Base-by-base conservation (phyloP, 1,284 basidiomycete genomes). In the Tylopilus sp. region DNA sequence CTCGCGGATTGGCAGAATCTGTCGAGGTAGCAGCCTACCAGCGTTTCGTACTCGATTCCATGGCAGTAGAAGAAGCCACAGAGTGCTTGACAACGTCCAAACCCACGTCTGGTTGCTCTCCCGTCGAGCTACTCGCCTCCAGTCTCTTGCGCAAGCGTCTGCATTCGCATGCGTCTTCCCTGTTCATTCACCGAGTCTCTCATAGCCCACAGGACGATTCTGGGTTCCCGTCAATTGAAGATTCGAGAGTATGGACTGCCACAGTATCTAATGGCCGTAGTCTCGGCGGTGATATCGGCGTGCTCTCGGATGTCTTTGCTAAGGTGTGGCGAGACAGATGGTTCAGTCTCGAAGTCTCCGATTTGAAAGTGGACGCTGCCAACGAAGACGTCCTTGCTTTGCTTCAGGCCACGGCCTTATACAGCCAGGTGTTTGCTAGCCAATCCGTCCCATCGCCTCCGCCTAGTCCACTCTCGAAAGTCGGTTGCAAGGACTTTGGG, bases 261-360 rank as follows among this genome's bases (percentile, higher is more conserved):
- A 79, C 79, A 0, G 64, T 86, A 36, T 73, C 76, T 18, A 80
- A 79, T 25, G 81, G 82, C 16, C 72, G 72, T 45, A 79, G 82
- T 46, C 73, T 88, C 11, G 82, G 83, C 5, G 82, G 82, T 0
- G 57, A 65, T n/a, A 72, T 78, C 0, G 73, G 73, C 5, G 69
- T 74, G 46, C 68, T 87, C 11, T 82, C 77, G 1, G 69, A 74
- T 49, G 62, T 74, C 11, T 67, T 86, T 31, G 82, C 84, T 60
- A 68, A 73, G 41, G 71, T 79, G 46, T 82, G 79, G 71, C 70
- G 69, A 44, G 64, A 64, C 11, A 64, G 57, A 36, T 61, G 53
- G 15, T 49, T 55, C 39, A 61, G 63, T 52, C 53, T 55, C 40
- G 54, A 66, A 4, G 62, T 69, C 31, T 63, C 63, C 26, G 55